A percentile compares a stretch with the other conserved stretches of the same genome.
Conservation (phyloP, 1,284 basidiomycete species). For the Ustilago hordei region DNA sequence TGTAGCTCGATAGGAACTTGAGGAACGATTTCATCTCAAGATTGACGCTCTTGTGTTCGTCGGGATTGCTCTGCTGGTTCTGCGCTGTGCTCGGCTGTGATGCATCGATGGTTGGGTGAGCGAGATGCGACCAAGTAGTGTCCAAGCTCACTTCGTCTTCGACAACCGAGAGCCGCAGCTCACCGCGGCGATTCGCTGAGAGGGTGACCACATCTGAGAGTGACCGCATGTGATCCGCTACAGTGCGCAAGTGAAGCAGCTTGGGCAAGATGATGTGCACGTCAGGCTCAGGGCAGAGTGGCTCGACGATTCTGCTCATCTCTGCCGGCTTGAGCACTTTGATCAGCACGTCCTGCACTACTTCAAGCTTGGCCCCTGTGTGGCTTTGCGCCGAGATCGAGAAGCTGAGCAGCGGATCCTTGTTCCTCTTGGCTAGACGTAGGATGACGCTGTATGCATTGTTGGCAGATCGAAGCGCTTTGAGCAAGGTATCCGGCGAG, state of each 20-base stretch:
- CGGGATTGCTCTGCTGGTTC: slow-evolving; percentile 28
- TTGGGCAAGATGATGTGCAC: slow-evolving; percentile 66
- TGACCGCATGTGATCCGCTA: slow-evolving; percentile 65
- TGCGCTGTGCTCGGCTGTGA: slow-evolving; percentile 39
- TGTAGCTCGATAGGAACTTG: slow-evolving; percentile 65
- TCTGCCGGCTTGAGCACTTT: slow-evolving; percentile 66
- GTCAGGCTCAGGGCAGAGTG: slow-evolving; percentile 66
- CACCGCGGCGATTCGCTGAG: slow-evolving; percentile 59
- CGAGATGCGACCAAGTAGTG: slow-evolving; percentile 65
- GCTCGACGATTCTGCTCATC: slow-evolving; percentile 64
- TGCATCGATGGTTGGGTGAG: slow-evolving; percentile 53
- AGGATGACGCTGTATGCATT: slow-evolving; percentile 61
- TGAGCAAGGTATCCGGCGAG: slow-evolving; percentile 64
- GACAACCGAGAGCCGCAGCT: slow-evolving; percentile 46
- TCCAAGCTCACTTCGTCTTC: slow-evolving; percentile 61
- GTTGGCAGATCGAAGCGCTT: slow-evolving; percentile 62
- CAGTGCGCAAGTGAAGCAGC: slow-evolving; percentile 61
- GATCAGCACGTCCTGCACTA: slow-evolving; percentile 68
- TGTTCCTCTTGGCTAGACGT: slow-evolving; percentile 66
- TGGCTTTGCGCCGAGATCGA: slow-evolving; percentile 58
- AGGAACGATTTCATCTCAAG: slow-evolving; percentile 66
- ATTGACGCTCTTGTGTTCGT: slow-evolving; percentile 54
- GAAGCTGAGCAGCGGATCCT: slow-evolving; percentile 65
- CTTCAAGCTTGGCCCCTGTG: slow-evolving; percentile 58
- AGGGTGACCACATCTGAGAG: slow-evolving; percentile 59